These are phyloP conservation scores for Microbotryomycetes sp. DNA, from an alignment of 1,284 basidiomycete species.

Conservation along the genomic window DNA sequence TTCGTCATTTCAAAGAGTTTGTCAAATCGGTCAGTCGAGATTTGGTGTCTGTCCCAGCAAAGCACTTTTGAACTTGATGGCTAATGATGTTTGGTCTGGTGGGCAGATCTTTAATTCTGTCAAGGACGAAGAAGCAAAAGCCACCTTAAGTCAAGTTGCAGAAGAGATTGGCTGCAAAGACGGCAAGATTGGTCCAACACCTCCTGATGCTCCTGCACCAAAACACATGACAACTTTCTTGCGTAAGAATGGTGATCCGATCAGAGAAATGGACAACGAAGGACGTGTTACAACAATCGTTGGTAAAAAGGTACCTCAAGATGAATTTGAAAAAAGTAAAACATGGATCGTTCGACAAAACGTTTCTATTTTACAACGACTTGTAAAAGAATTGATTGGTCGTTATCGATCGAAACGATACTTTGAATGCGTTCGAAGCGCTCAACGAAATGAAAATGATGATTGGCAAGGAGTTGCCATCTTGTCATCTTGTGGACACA, in stretches of 20 bases:
- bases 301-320: constrained; percentile 1
- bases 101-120: constrained; percentile 54
- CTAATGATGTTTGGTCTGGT: constrained; percentile 30
- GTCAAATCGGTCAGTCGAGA: neutral
- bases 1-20: constrained; percentile 1
- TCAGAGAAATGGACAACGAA: constrained; percentile 2
- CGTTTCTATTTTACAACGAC: constrained; percentile 46
- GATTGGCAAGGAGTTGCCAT: constrained; percentile 60
- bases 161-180: neutral
- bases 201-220: neutral
- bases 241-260: neutral
- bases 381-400: constrained; percentile 80
- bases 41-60: constrained; percentile 2
- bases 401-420: constrained; percentile 81
- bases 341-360: constrained; percentile 4
- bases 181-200: constrained; percentile 4
- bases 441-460: constrained; percentile 53
- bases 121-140: constrained; percentile 58
- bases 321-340: neutral
- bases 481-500: constrained; percentile 83
- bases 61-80: neutral
- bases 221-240: constrained; percentile 3
- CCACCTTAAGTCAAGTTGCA: constrained; percentile 36
- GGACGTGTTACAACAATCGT: constrained; percentile 1
- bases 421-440: constrained; percentile 80